phyloP scores from a whole-genome alignment of 768 basidiomycete species.

The Tephrocybe rancida region DNA sequence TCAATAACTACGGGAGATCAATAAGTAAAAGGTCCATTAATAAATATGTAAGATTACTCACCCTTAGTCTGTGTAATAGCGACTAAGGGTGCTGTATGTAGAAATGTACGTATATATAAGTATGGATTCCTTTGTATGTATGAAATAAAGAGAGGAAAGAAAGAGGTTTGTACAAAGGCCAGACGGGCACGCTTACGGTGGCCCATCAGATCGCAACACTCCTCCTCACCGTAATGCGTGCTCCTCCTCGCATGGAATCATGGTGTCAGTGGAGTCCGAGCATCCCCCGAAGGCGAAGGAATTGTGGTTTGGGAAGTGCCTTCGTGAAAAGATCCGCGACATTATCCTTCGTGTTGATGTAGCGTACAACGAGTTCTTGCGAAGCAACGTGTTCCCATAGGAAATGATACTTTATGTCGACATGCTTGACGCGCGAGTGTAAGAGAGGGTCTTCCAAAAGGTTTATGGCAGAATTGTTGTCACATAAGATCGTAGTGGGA shows the following conservation, averaged over 20 bases:
- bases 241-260: neutral
- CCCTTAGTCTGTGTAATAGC: too few relatives aligned
- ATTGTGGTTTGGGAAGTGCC: slow-evolving; percentile 6
- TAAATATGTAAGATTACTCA: too few relatives aligned
- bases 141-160: too few relatives aligned
- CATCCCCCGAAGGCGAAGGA: neutral
- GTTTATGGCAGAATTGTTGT: neutral
- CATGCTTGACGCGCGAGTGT: neutral
- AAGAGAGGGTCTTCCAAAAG: neutral
- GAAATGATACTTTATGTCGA: neutral
- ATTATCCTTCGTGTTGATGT: slow-evolving; percentile 11
- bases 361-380: neutral
- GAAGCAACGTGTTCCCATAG: neutral
- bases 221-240: too few relatives aligned
- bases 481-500: neutral
- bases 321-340: slow-evolving; percentile 17
- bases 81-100: too few relatives aligned
- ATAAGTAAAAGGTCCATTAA: too few relatives aligned
- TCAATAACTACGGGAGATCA: too few relatives aligned
- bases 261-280: neutral
- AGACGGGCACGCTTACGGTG: too few relatives aligned
- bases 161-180: too few relatives aligned
- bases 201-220: too few relatives aligned
- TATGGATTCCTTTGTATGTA: too few relatives aligned
- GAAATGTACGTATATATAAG: too few relatives aligned